Base-by-base conservation (phyloP, 306 rosid genomes). In the Trichosanthes cucumerina region DNA sequence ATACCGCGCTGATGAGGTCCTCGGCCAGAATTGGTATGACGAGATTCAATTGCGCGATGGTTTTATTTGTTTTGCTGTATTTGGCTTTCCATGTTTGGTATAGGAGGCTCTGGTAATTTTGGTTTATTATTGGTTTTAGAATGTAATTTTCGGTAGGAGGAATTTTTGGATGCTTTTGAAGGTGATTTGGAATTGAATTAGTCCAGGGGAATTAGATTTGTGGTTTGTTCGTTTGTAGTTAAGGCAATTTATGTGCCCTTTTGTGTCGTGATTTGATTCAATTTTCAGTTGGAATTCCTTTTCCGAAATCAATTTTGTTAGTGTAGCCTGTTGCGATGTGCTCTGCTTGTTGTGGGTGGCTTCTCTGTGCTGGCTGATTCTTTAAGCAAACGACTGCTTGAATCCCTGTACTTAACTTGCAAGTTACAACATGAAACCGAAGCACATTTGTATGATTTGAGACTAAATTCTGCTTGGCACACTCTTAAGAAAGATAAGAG, bases 1-100 rank as follows among this genome's bases (percentile, higher is more conserved):
- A 0, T 96, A 92, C 44, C 92, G 96, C 33, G 98, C 98, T 21
- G 90, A 96, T 62, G 99, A 96, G 86, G 90, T 93, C 50, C 92
- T 96, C 24, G 99, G 99, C 85, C 90, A 88, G 1, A 96, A 92
- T 85, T 96, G 99, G 99, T 96, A 74, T 74, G 78, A 18, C 14
- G 15, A 15, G 50, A 73, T 77, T 31, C 59, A 36, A 69, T 74
- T 56, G 7, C 56, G 72, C 2, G 26, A 33, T 31, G 19, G 1
- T 50, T 73, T 63, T 58, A 0, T 14, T 65, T 69, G 50, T 5
- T 43, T 41, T 21, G 6, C 59, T 16, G 7, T 33, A 14, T 24
- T 75, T 6, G 41, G 23, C 21, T 31, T 11, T 24, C 72, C 58
- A 1, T 77, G 72, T 21, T 63, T 11, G 28, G 19, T 44, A 31